Evolutionary conservation across 768 basidiomycete species (phyloP).

Genomic region (Tubosaeta sp.): DNA sequence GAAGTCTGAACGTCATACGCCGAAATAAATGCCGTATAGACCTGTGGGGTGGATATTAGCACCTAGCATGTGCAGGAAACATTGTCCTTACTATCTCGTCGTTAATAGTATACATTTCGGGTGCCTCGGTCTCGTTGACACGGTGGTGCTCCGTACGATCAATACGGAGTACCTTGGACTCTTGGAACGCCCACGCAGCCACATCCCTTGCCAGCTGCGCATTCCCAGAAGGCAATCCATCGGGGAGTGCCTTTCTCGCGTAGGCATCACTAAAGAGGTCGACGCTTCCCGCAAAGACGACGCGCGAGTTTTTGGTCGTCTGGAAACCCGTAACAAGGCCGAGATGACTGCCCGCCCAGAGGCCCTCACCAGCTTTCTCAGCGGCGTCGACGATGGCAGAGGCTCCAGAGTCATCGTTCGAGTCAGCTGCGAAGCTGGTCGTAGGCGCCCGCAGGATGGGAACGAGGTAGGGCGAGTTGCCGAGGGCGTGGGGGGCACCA

Average conservation of each 20-base stretch:
- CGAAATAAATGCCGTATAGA: slow-evolving; percentile 71
- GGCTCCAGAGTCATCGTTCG: slow-evolving; percentile 50
- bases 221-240: slow-evolving; percentile 70
- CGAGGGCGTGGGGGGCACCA: slow-evolving; percentile 61
- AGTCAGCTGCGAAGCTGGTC: slow-evolving; percentile 73
- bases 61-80: neutral
- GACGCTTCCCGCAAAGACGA: slow-evolving; percentile 77
- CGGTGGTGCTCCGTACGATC: slow-evolving; percentile 71
- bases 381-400: slow-evolving; percentile 66
- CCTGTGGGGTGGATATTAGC: slow-evolving; percentile 38
- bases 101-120: slow-evolving; percentile 78
- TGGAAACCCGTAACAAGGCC: slow-evolving; percentile 89
- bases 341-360: slow-evolving; percentile 78
- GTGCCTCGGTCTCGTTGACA: slow-evolving; percentile 55
- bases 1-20: slow-evolving; percentile 52
- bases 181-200: slow-evolving; percentile 88
- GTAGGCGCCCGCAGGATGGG: slow-evolving; percentile 77
- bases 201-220: slow-evolving; percentile 68
- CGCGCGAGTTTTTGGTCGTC: slow-evolving; percentile 68
- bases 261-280: slow-evolving; percentile 78
- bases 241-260: slow-evolving; percentile 56
- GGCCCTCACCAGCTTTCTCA: slow-evolving; percentile 71
- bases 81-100: slow-evolving; percentile 63
- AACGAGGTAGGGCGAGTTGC: slow-evolving; percentile 72
- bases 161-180: slow-evolving; percentile 75